A percentile compares a stretch with the other conserved stretches of the same genome.
phyloP scores from a whole-genome alignment of 345 rosid genomes.

The Streptanthus diversifolius region DNA sequence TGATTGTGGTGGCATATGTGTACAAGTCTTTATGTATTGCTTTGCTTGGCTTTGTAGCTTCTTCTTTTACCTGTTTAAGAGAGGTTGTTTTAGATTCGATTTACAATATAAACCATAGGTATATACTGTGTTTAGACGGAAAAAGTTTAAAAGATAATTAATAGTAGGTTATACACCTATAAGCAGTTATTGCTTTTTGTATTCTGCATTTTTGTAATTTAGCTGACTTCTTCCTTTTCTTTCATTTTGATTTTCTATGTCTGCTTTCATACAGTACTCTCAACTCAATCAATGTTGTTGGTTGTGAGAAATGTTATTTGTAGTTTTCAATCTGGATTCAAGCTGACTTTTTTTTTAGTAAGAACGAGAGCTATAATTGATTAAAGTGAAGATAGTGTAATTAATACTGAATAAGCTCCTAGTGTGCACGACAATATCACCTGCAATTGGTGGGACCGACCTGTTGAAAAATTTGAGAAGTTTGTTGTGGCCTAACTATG shows the following conservation, averaged over 20 bases:
- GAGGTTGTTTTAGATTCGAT: not conserved
- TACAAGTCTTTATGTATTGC: not conserved
- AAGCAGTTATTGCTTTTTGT: not conserved
- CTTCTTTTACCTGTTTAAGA: not conserved
- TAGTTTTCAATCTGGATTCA: conserved; percentile 3
- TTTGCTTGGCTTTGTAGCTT: conserved; percentile 16
- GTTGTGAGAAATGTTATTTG: not conserved
- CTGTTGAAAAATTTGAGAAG: conserved; percentile 12
- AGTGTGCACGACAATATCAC: conserved; percentile 31
- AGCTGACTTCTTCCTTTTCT: not conserved
- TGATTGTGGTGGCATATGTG: conserved; percentile 4
- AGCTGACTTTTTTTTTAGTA: conserved; percentile 8
- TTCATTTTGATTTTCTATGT: not conserved
- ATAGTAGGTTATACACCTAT: not conserved
- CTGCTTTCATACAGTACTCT: not conserved
- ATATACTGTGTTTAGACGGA: not conserved
- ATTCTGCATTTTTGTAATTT: not conserved
- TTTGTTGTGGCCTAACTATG: conserved; percentile 24
- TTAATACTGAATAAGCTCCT: conserved; percentile 20
- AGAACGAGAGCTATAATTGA: conserved; percentile 25
- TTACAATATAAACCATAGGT: not conserved
- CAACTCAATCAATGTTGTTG: not conserved
- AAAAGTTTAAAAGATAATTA: not conserved
- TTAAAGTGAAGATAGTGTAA: conserved; percentile 5
- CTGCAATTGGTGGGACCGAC: conserved; percentile 34